These are phyloP conservation scores for Chaetomium cochliodes DNA, from an alignment of 495 filamentous ascomycete genomes.

Conservation along the genomic window DNA sequence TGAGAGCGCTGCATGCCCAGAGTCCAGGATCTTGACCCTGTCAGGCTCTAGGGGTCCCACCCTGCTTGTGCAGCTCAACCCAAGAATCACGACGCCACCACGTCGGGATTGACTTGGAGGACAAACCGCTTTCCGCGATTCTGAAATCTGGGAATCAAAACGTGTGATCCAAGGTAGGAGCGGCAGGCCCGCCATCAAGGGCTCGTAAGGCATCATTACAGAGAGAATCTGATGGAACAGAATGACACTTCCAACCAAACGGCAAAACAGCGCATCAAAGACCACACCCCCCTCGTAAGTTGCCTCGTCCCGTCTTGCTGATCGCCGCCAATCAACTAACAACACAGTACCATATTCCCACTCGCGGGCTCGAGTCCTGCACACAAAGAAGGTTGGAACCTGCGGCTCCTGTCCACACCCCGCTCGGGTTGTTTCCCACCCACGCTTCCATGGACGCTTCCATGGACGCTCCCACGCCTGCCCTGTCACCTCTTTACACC, in stretches of 20 bases:
- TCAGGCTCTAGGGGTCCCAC: slow-evolving; percentile 14
- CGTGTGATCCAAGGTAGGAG: neutral
- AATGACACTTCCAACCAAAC: no score
- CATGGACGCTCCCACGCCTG: slow-evolving; percentile 7
- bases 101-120: slow-evolving; percentile 6
- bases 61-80: slow-evolving; percentile 9
- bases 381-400: no score
- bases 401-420: no score
- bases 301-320: no score
- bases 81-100: slow-evolving; percentile 17
- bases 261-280: no score
- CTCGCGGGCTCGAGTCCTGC: no score
- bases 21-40: neutral
- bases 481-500: neutral
- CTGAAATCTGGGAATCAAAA: neutral
- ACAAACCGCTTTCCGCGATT: neutral
- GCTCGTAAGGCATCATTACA: neutral
- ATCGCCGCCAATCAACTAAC: no score
- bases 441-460: neutral
- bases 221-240: no score
- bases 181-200: neutral
- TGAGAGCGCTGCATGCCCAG: neutral
- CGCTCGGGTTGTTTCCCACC: no score
- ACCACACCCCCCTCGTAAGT: no score
- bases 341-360: no score